Percentiles rank a stretch among this genome's conserved stretches.
These are phyloP conservation scores for Nemania sp. DNA, from an alignment of 2,329 filamentous ascomycete species.

Conservation along the genomic window DNA sequence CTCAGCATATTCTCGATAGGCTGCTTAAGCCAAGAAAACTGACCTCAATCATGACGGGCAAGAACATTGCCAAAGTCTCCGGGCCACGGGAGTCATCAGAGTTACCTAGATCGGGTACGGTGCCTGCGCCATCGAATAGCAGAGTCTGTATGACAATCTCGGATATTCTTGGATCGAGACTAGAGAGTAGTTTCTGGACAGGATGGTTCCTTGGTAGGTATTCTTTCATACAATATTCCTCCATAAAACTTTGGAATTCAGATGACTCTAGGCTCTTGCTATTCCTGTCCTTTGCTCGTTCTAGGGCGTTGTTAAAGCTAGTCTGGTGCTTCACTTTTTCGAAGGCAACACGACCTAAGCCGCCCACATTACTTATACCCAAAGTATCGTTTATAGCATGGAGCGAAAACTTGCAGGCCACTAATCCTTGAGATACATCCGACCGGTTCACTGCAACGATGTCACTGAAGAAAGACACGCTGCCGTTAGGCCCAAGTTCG, in stretches of 20 bases:
- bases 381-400: slow-evolving; percentile 45
- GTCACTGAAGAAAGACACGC: slow-evolving; percentile 76
- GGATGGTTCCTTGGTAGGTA: slow-evolving; percentile 46
- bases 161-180: slow-evolving; percentile 54
- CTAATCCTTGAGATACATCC: slow-evolving; percentile 36
- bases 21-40: background rate
- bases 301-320: slow-evolving; percentile 40
- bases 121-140: slow-evolving; percentile 47
- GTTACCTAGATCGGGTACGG: slow-evolving; percentile 40
- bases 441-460: slow-evolving; percentile 55
- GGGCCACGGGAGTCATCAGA: slow-evolving; percentile 41
- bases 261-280: slow-evolving; percentile 15
- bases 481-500: slow-evolving; percentile 70
- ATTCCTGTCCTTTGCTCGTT: slow-evolving; percentile 50
- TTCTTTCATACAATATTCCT: slow-evolving; percentile 44
- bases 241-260: slow-evolving; percentile 44
- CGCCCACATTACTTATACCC: slow-evolving; percentile 46
- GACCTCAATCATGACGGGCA: slow-evolving; percentile 57
- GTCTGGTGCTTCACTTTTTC: slow-evolving; percentile 43
- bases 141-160: slow-evolving; percentile 54
- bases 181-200: slow-evolving; percentile 43
- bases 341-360: slow-evolving; percentile 49
- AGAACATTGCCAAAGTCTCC: slow-evolving; percentile 52
- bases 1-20: background rate
- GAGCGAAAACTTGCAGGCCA: slow-evolving; percentile 54